phyloP scores from a whole-genome alignment of 192 early-diverging fungal genomes.

The Coemansia sp. region DNA sequence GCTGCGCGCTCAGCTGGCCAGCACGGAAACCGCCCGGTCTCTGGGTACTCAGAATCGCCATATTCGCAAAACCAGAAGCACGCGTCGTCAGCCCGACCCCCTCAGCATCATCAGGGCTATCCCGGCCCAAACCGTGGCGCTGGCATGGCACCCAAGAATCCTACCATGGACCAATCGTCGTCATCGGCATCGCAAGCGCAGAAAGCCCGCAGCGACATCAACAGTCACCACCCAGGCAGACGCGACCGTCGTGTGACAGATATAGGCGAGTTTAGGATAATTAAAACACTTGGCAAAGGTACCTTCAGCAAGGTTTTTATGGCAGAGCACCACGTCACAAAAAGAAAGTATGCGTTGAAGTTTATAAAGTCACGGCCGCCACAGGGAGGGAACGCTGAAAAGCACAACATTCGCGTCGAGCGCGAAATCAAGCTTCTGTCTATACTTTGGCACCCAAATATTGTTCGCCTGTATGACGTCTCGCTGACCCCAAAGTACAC shows the following conservation, averaged over 20 bases:
- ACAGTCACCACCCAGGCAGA: conserved; percentile 35
- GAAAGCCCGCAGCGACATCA: conserved; percentile 22
- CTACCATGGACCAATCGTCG: neutral
- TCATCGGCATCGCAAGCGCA: conserved; percentile 2
- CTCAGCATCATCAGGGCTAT: conserved; percentile 14
- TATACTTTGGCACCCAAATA: conserved; percentile 84
- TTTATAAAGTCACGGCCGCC: conserved; percentile 61
- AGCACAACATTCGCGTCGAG: conserved; percentile 76
- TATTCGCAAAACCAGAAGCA: conserved; percentile 16
- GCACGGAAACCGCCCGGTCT: conserved; percentile 25
- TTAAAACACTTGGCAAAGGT: conserved; percentile 52
- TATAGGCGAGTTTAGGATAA: conserved; percentile 51
- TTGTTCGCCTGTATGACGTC: conserved; percentile 84
- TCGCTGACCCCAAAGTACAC: conserved; percentile 77
- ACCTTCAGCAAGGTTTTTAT: conserved; percentile 57
- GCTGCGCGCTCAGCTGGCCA: conserved; percentile 20
- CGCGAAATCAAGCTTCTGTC: conserved; percentile 80
- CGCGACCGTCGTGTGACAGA: conserved; percentile 42
- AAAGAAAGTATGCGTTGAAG: conserved; percentile 64
- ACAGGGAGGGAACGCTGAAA: conserved; percentile 58
- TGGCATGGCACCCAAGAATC: neutral
- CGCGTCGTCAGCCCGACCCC: neutral
- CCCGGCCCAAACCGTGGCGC: neutral
- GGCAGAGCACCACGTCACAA: conserved; percentile 48
- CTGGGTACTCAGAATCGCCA: conserved; percentile 19